Evolutionary conservation across 2,329 filamentous ascomycete genomes (phyloP).

Genomic region (Botrytis porri): DNA sequence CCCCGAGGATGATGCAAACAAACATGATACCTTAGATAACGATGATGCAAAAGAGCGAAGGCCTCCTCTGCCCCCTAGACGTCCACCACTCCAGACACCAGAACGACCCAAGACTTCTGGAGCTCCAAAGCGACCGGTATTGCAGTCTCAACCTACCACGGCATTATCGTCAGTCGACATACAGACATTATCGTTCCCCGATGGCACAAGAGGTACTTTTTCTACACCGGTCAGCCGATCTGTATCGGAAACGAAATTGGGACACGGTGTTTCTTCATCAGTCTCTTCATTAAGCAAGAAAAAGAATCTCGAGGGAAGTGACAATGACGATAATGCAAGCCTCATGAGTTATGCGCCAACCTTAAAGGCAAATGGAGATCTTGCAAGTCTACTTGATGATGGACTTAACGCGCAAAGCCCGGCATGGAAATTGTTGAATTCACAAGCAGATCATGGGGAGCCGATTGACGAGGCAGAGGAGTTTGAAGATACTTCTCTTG

Average conservation of each 20-base stretch:
- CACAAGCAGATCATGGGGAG: conserved; percentile 57
- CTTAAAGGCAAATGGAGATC: conserved; percentile 59
- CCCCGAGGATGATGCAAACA: neutral
- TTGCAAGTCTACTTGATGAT: conserved; percentile 77
- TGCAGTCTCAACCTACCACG: conserved; percentile 71
- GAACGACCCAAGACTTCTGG: conserved; percentile 25
- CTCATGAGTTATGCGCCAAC: conserved; percentile 50
- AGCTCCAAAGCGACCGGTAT: conserved; percentile 34
- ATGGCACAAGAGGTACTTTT: conserved; percentile 65
- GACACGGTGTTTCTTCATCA: conserved; percentile 27
- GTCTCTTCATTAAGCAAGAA: conserved; percentile 34
- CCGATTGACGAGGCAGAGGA: conserved; percentile 56
- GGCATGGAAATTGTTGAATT: conserved; percentile 65
- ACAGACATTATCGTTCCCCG: conserved; percentile 70
- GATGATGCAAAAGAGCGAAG: conserved; percentile 39
- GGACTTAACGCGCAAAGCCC: conserved; percentile 63
- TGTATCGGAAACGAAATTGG: conserved; percentile 34
- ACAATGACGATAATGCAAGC: conserved; percentile 49
- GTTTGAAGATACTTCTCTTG: conserved; percentile 51
- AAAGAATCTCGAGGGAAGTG: conserved; percentile 44
- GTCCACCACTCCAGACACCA: conserved; percentile 36
- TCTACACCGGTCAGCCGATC: conserved; percentile 41
- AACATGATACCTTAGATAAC: conserved; percentile 10
- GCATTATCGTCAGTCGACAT: conserved; percentile 80
- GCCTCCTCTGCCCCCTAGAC: conserved; percentile 47